Conservation (phyloP, 805 yeast genomes). For the Wickerhamiella brachini region DNA sequence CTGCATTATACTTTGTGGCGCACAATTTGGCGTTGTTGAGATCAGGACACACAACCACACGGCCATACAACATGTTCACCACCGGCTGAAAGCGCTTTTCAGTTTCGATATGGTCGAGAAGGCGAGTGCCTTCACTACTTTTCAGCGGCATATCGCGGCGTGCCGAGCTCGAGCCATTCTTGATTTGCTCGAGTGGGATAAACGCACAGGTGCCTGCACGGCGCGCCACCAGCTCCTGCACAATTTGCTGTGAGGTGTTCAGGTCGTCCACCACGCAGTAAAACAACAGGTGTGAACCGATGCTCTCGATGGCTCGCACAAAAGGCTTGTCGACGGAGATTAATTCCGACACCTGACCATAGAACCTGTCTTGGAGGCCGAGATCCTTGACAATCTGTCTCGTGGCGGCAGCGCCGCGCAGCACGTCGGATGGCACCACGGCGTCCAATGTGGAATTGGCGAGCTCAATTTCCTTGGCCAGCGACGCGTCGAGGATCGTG, state of each 20-base stretch:
- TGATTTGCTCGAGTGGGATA: constrained; percentile 69
- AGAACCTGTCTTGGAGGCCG: constrained; percentile 46
- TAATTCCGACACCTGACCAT: constrained; percentile 77
- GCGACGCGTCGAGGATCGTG: constrained; percentile 41
- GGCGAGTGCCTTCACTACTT: constrained; percentile 53
- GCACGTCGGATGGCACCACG: constrained; percentile 1
- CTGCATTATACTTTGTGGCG: constrained; percentile 45
- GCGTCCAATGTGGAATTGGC: constrained; percentile 45
- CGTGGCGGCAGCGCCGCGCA: constrained; percentile 52
- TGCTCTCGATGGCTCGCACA: constrained; percentile 72
- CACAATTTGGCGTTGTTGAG: constrained; percentile 54
- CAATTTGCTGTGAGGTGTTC: constrained; percentile 61
- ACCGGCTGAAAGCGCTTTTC: constrained; percentile 48
- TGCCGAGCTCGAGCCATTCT: constrained; percentile 16
- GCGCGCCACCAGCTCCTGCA: constrained; percentile 53
- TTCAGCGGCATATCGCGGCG: constrained; percentile 3
- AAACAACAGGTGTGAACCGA: constrained; percentile 77
- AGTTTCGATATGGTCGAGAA: constrained; percentile 58
- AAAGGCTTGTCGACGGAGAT: constrained; percentile 71
- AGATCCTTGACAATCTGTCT: constrained; percentile 46
- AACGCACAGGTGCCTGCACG: constrained; percentile 80
- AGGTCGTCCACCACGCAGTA: constrained; percentile 85
- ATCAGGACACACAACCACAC: constrained; percentile 60
- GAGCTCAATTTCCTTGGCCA: constrained; percentile 38
- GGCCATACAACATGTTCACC: constrained; percentile 67